Conservation (phyloP, 1,284 basidiomycete genomes). For the Ceratorhiza oryzae-sativae region DNA sequence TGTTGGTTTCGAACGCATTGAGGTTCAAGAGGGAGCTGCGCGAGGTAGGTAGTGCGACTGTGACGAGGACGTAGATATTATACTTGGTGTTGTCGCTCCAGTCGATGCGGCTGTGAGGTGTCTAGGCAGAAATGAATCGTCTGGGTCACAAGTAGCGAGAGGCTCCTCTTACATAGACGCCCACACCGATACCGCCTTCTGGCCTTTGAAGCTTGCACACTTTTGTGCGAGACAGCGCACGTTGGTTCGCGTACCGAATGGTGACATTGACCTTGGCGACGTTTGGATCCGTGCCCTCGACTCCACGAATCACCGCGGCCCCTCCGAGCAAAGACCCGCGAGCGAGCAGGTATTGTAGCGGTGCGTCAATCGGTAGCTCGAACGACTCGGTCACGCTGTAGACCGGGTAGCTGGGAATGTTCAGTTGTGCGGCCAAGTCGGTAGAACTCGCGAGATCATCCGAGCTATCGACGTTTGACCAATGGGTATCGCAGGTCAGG, state of each 20-base stretch:
- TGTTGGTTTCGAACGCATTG: slow-evolving; percentile 33
- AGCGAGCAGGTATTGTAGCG: slow-evolving; percentile 24
- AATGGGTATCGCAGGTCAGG: not conserved
- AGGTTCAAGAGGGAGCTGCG: slow-evolving; percentile 3
- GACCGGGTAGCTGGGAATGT: slow-evolving; percentile 22
- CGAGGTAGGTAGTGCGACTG: slow-evolving; percentile 38
- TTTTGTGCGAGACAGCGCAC: slow-evolving; percentile 9
- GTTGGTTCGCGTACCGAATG: not conserved
- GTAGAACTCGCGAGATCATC: not conserved
- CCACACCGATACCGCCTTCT: slow-evolving; percentile 39
- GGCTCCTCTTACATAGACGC: slow-evolving; percentile 37
- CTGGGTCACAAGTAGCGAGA: not conserved
- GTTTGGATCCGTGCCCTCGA: slow-evolving; percentile 5
- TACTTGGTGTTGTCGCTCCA: not conserved
- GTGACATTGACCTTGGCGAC: slow-evolving; percentile 11
- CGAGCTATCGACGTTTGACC: not conserved
- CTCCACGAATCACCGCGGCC: slow-evolving; percentile 10
- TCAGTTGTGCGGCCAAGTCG: not conserved
- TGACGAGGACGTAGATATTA: slow-evolving; percentile 26
- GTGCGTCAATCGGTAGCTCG: slow-evolving; percentile 5
- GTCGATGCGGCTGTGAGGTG: slow-evolving; percentile 23
- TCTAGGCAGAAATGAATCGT: not conserved
- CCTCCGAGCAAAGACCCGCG: slow-evolving; percentile 16
- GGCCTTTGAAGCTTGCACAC: slow-evolving; percentile 36
- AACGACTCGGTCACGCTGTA: slow-evolving; percentile 11